Evolutionary conservation across 2,329 filamentous ascomycete species (phyloP).

Genomic region (Penicillium italicum): DNA sequence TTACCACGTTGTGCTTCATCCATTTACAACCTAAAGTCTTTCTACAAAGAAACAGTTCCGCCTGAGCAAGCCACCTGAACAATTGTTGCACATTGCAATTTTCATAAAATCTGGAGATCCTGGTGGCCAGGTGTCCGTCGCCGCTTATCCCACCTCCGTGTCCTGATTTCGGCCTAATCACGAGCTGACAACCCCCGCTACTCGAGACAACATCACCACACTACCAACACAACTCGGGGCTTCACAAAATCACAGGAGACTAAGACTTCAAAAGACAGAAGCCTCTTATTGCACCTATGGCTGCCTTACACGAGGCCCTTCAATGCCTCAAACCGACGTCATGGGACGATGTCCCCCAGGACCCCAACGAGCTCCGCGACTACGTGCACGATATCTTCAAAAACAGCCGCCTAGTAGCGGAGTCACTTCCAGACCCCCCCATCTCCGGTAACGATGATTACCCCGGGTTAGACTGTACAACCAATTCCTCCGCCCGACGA

Average conservation of each 20-base stretch:
- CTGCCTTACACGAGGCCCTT: slow-evolving; percentile 57
- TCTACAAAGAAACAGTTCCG: background rate
- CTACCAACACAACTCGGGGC: background rate
- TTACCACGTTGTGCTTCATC: background rate
- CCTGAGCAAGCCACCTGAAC: background rate
- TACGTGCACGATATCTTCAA: slow-evolving; percentile 61
- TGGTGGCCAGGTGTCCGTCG: background rate
- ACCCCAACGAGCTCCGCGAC: slow-evolving; percentile 47
- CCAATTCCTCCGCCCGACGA: slow-evolving; percentile 44
- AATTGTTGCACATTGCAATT: background rate
- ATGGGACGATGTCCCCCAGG: slow-evolving; percentile 50
- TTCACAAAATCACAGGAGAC: background rate
- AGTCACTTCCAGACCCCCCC: slow-evolving; percentile 66
- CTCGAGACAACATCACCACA: background rate
- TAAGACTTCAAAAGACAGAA: no score
- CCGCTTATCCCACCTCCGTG: background rate
- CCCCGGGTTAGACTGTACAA: slow-evolving; percentile 22
- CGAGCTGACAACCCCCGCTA: background rate
- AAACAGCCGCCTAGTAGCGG: slow-evolving; percentile 66
- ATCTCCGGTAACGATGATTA: slow-evolving; percentile 37
- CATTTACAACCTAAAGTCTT: background rate
- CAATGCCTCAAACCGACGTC: slow-evolving; percentile 55
- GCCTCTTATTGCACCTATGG: slow-evolving; percentile 44
- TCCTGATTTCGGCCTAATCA: background rate
- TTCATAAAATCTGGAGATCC: background rate